These are phyloP conservation scores for Mycocentrospora acerina DNA, from an alignment of 2,329 filamentous ascomycete species.

Conservation along the genomic window DNA sequence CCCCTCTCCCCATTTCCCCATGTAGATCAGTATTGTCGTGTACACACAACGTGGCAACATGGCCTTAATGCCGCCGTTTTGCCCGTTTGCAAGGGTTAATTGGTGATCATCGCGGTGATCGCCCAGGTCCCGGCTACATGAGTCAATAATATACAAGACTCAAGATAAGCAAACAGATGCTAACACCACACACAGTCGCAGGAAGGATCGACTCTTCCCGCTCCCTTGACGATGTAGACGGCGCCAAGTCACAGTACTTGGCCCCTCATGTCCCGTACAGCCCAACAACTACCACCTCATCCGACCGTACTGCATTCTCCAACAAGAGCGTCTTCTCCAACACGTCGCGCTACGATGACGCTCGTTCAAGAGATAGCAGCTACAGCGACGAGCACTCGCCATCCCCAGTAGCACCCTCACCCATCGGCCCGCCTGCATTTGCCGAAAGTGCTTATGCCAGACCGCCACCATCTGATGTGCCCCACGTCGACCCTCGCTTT, in stretches of 20 bases:
- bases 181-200: constrained; percentile 8
- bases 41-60: constrained; percentile 7
- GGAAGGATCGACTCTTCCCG: constrained; percentile 12
- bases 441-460: constrained; percentile 7
- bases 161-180: too few species aligned
- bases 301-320: constrained; percentile 15
- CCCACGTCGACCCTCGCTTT: constrained; percentile 10
- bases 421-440: constrained; percentile 6
- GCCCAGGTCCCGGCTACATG: too few species aligned
- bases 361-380: constrained; percentile 16
- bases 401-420: constrained; percentile 5
- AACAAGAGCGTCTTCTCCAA: constrained; percentile 23
- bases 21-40: too few species aligned
- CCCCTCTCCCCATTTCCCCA: constrained; percentile 15
- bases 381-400: constrained; percentile 7
- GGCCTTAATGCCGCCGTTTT: neutral
- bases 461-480: constrained; percentile 3
- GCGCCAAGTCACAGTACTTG: constrained; percentile 20
- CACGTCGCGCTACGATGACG: constrained; percentile 17
- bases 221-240: constrained; percentile 3
- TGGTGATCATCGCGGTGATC: neutral
- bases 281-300: constrained; percentile 17
- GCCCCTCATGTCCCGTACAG: constrained; percentile 19
- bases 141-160: too few species aligned
- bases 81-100: neutral